Conservation (phyloP, 768 basidiomycete species). For the Nidularia sp. region DNA sequence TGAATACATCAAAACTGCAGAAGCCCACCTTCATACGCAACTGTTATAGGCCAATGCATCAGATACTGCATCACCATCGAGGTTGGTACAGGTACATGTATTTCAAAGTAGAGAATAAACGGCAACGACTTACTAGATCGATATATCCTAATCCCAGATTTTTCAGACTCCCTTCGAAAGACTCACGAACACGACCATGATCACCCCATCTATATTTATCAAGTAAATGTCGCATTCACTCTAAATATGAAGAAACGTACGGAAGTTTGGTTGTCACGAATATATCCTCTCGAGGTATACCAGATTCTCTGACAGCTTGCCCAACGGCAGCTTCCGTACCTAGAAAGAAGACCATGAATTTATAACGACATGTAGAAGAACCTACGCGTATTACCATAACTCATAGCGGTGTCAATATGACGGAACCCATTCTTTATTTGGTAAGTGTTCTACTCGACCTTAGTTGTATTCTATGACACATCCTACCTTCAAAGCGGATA, state of each 20-base stretch:
- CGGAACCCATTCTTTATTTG: constrained; percentile 26
- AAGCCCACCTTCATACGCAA: constrained; percentile 22
- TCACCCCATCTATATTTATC: constrained; percentile 29
- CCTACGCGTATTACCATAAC: constrained; percentile 19
- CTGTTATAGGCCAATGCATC: constrained; percentile 45
- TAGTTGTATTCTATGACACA: too few relatives aligned
- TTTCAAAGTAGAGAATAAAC: not conserved
- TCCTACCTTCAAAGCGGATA: constrained; percentile 26
- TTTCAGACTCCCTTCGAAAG: constrained; percentile 35
- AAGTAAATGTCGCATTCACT: not conserved
- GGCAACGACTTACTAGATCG: constrained; percentile 30
- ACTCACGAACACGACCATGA: constrained; percentile 28
- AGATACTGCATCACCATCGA: constrained; percentile 30
- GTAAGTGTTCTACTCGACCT: too few relatives aligned
- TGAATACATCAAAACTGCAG: not conserved
- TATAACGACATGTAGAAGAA: not conserved
- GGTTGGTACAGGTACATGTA: not conserved
- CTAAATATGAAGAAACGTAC: constrained; percentile 14
- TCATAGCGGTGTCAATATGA: constrained; percentile 36
- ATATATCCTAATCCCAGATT: constrained; percentile 40
- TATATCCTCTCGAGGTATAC: constrained; percentile 42
- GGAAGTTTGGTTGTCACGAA: constrained; percentile 49
- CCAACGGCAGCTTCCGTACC: constrained; percentile 40
- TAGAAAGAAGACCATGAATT: constrained; percentile 1
- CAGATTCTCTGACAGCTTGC: constrained; percentile 39